Conservation (phyloP, 345 rosid species). For the Populus tremula region DNA sequence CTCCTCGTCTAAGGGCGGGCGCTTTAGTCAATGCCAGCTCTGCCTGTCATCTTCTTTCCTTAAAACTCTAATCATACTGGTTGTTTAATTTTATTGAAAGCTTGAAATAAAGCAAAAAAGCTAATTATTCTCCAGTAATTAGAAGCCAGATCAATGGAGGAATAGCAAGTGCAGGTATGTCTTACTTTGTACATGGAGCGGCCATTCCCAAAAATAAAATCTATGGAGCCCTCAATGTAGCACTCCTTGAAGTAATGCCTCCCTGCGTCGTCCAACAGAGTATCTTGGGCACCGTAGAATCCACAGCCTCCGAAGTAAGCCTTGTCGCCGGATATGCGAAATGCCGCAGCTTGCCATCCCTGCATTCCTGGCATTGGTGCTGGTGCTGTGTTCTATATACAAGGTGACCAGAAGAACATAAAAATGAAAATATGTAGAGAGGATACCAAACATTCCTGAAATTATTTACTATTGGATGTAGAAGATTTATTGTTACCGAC, state of each 20-base stretch:
- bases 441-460: too few species aligned
- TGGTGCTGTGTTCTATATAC: constrained; percentile 77
- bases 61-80: too few species aligned
- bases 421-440: too few species aligned
- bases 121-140: not conserved
- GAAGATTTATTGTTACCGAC: too few species aligned
- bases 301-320: constrained; percentile 88
- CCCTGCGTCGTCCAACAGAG: constrained; percentile 90
- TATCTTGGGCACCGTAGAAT: constrained; percentile 92
- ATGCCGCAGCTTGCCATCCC: constrained; percentile 94
- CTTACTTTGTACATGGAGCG: constrained; percentile 88
- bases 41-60: too few species aligned
- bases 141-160: not conserved
- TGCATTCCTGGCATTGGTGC: constrained; percentile 93
- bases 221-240: constrained; percentile 89
- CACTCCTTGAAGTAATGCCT: constrained; percentile 90
- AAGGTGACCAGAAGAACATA: not conserved
- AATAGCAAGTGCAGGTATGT: too few species aligned
- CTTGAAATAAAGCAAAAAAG: not conserved
- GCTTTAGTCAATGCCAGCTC: too few species aligned
- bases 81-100: too few species aligned
- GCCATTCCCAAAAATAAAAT: constrained; percentile 94
- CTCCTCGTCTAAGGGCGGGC: too few species aligned
- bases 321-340: constrained; percentile 89
- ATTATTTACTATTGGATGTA: too few species aligned